Conservation (phyloP, 345 rosid species). For the Populus deltoides region DNA sequence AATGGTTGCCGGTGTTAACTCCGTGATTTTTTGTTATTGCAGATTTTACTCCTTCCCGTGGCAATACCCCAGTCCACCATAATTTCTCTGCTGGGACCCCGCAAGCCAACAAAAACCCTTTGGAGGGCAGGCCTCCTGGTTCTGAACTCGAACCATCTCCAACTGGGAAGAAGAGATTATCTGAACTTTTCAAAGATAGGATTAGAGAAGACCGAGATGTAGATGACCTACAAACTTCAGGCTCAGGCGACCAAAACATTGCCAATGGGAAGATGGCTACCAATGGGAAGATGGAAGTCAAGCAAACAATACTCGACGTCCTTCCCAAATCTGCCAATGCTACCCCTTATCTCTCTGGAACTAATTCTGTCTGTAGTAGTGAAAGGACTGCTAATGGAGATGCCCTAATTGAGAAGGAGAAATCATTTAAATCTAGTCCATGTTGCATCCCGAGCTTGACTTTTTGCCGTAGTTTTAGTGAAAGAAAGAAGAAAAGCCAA, state of each 20-base stretch:
- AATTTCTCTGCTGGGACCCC: constrained; percentile 47
- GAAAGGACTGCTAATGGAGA: constrained; percentile 51
- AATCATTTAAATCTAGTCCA: constrained; percentile 38
- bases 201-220: constrained; percentile 34
- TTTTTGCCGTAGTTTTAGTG: constrained; percentile 52
- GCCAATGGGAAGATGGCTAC: constrained; percentile 21
- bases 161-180: constrained; percentile 61
- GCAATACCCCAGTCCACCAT: constrained; percentile 74
- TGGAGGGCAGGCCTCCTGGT: constrained; percentile 34
- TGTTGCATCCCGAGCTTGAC: constrained; percentile 80
- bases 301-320: constrained; percentile 31
- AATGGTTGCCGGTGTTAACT: background rate
- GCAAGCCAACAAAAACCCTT: constrained; percentile 26
- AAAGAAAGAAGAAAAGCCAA: constrained; percentile 68
- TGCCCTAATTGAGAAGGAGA: constrained; percentile 34
- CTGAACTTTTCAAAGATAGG: constrained; percentile 70
- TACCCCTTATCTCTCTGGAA: constrained; percentile 53
- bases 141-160: constrained; percentile 44
- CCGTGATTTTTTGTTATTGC: constrained; percentile 9
- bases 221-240: constrained; percentile 22
- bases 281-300: constrained; percentile 25
- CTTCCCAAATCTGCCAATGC: constrained; percentile 39
- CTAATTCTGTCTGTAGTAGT: constrained; percentile 47
- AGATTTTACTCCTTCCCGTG: constrained; percentile 94
- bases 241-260: constrained; percentile 10